Percentiles rank a stretch among this genome's conserved stretches.
Evolutionary conservation across 2,329 filamentous ascomycete genomes (phyloP).

Genomic region (Monosporascus sp.): DNA sequence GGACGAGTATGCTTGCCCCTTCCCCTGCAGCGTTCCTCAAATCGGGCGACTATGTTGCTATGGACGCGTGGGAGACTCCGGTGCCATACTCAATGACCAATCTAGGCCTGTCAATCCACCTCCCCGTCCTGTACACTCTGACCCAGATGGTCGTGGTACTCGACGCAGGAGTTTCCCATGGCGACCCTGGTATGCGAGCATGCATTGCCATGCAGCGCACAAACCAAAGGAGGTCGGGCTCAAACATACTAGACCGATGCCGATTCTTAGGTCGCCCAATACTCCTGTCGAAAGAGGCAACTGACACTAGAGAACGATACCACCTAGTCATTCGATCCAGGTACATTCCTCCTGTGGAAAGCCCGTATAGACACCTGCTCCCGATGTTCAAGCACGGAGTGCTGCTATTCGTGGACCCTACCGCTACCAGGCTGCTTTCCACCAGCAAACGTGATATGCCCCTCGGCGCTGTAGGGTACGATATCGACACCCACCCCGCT

Average conservation of each 20-base stretch:
- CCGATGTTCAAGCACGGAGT: constrained; percentile 5
- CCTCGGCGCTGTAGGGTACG: constrained; percentile 5
- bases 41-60: constrained; percentile 9
- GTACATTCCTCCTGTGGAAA: background rate
- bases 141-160: constrained; percentile 5
- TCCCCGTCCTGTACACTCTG: constrained; percentile 6
- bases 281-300: constrained; percentile 5
- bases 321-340: constrained; percentile 5
- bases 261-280: background rate
- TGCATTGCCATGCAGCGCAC: constrained; percentile 8
- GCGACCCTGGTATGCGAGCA: constrained; percentile 3
- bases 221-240: constrained; percentile 4
- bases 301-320: constrained; percentile 5
- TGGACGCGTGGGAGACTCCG: constrained; percentile 7
- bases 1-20: constrained; percentile 8
- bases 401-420: constrained; percentile 5
- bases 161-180: constrained; percentile 1
- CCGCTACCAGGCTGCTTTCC: constrained; percentile 2
- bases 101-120: constrained; percentile 4
- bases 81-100: constrained; percentile 9
- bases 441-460: constrained; percentile 1
- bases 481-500: constrained; percentile 6
- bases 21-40: constrained; percentile 6
- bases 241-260: constrained; percentile 4
- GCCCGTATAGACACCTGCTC: background rate